Base-by-base conservation (phyloP, 1,284 basidiomycete genomes). In the Fomes fomentarius region DNA sequence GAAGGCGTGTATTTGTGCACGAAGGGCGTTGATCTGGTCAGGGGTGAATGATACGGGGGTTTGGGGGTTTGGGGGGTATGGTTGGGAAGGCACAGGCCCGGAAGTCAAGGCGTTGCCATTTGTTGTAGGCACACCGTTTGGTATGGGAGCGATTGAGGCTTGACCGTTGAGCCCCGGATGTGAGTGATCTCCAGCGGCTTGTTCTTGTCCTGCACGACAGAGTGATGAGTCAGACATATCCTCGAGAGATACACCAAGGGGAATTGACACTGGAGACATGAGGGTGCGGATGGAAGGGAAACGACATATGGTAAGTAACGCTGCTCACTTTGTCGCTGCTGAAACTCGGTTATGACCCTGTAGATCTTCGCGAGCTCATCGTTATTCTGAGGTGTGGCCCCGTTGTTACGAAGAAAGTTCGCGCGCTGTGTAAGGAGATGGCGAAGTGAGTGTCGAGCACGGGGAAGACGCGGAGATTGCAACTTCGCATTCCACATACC, bases 1-100 rank as follows among this genome's bases (percentile, higher is more conserved):
- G 78, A 91, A 97, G 0, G 96, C 93, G 54, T 89, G 83, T 41
- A 98, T 93, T 69, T 99, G 96, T 0, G 90, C 85, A 49, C 92
- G 85, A 35, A 98, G 84, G 24, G 92, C 86, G 39, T 82, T 83
- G 50, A 97, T 89, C 69, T 98, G 96, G 50, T 92, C 90, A 1
- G 76, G 77, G 2, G 91, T 91, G 72, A 98, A 93, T 4, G 88
- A 86, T n/a, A 90, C 81, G 25, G 89, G 87, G 0, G 84, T 84
- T 41, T 68, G 81, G 69, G 65, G 81, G 14, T 71, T 69, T 24
- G 50, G 64, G 37, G 63, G 76, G 61, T 59, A 70, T 10, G 68
- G 57, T 22, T 70, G 69, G 11, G 65, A 38, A 8, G 72, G 62
- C 10, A 68, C 53, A 15, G 71, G 58, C 3, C 69, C 72, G n/a